phyloP scores from a whole-genome alignment of 306 rosid species.

The Lathyrus oleraceus region DNA sequence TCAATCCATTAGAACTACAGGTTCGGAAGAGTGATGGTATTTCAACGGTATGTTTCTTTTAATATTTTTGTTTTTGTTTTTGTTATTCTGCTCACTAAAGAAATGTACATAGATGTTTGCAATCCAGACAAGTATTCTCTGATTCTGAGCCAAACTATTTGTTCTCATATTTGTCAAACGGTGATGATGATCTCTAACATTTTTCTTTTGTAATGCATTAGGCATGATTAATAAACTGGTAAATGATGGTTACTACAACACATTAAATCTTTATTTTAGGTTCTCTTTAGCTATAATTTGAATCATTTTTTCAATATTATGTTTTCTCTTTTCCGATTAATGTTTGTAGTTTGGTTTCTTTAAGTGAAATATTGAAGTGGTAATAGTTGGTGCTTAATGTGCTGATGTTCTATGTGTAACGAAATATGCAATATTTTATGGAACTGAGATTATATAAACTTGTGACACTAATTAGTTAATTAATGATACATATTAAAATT shows the following conservation, averaged over 20 bases:
- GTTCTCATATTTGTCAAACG: conserved; percentile 19
- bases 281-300: conserved; percentile 17
- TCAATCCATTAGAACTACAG: conserved; percentile 95
- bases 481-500: conserved; percentile 2
- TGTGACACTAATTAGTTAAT: conserved; percentile 11
- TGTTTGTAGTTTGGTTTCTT: conserved; percentile 18
- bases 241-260: conserved; percentile 3
- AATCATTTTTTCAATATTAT: neutral
- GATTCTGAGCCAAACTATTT: neutral
- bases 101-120: conserved; percentile 25
- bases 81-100: neutral
- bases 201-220: conserved; percentile 17
- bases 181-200: conserved; percentile 15
- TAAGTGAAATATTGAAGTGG: conserved; percentile 27
- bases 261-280: conserved; percentile 2
- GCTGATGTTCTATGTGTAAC: conserved; percentile 7
- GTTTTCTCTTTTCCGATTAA: neutral
- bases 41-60: conserved; percentile 58
- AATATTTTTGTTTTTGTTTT: neutral
- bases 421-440: neutral
- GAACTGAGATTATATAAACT: conserved; percentile 16
- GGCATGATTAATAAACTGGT: conserved; percentile 15
- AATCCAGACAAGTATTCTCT: conserved; percentile 9
- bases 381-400: conserved; percentile 11
- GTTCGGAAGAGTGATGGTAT: conserved; percentile 90